These are phyloP conservation scores for Venturia nashicola DNA, from an alignment of 2,329 filamentous ascomycete species.

Conservation along the genomic window DNA sequence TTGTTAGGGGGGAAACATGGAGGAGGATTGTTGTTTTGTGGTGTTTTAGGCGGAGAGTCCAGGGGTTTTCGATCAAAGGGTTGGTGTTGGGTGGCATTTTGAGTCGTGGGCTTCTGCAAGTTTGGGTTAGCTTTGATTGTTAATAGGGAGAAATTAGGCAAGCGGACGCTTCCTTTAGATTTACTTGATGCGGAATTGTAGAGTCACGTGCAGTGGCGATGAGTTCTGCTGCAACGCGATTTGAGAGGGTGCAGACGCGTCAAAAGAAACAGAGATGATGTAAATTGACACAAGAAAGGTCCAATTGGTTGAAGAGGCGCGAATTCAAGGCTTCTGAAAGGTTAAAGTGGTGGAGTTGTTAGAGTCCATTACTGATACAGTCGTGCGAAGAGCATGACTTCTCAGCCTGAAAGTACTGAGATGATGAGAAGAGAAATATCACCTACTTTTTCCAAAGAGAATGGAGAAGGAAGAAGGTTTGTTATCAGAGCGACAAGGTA, in stretches of 20 bases:
- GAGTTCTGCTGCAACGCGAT: background rate
- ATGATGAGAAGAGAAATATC: background rate
- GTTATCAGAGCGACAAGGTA: background rate
- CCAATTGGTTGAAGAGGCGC: background rate
- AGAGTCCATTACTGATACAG: background rate
- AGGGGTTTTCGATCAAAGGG: constrained; percentile 13
- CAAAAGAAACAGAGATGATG: background rate
- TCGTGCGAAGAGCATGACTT: background rate
- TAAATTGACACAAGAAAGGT: background rate
- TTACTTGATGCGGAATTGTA: background rate
- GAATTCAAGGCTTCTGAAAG: background rate
- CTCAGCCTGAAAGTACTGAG: background rate
- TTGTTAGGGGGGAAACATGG: constrained; percentile 30
- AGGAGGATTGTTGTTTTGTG: constrained; percentile 34
- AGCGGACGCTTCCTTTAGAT: background rate
- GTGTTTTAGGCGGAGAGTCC: constrained; percentile 34
- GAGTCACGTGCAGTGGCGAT: background rate
- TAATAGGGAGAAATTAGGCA: too few species aligned
- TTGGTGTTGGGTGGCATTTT: constrained; percentile 2
- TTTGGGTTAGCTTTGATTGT: background rate
- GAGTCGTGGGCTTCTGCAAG: background rate
- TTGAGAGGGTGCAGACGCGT: background rate
- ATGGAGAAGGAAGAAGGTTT: background rate
- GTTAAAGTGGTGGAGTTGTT: background rate
- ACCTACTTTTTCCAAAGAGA: background rate